A percentile compares a stretch with the other conserved stretches of the same genome.
phyloP scores from a whole-genome alignment of 2,329 filamentous ascomycete species.

The Fusarium sp. region DNA sequence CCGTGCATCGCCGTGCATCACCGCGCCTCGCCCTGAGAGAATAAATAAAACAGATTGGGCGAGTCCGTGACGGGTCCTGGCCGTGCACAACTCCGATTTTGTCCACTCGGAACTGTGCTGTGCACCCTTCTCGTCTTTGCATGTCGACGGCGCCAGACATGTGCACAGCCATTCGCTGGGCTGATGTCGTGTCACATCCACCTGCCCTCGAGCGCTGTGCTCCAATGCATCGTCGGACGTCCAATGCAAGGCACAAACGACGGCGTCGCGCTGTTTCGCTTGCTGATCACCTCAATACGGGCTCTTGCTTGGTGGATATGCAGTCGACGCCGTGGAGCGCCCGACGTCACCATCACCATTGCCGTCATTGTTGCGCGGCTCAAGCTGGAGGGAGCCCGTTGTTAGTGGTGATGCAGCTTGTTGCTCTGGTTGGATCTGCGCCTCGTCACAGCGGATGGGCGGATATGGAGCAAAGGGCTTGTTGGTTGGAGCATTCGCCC shows the following conservation, averaged over 20 bases:
- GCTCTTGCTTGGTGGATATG: constrained; percentile 31
- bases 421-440: constrained; percentile 35
- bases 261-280: constrained; percentile 37
- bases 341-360: constrained; percentile 41
- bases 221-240: constrained; percentile 37
- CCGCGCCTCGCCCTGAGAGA: constrained; percentile 37
- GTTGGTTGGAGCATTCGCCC: constrained; percentile 23
- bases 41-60: constrained; percentile 32
- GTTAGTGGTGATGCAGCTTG: constrained; percentile 21
- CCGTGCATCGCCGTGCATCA: constrained; percentile 36
- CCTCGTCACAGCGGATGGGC: constrained; percentile 6
- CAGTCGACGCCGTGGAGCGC: constrained; percentile 35
- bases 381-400: constrained; percentile 36
- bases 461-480: constrained; percentile 21
- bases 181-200: constrained; percentile 47
- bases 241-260: constrained; percentile 47
- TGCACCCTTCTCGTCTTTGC: constrained; percentile 30
- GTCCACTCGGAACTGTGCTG: constrained; percentile 44
- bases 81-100: constrained; percentile 43
- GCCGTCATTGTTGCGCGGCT: constrained; percentile 17
- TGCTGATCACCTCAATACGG: constrained; percentile 37
- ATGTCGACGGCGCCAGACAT: constrained; percentile 38
- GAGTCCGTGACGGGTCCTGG: constrained; percentile 26
- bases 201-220: constrained; percentile 30
- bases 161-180: constrained; percentile 49